Base-by-base conservation (phyloP, 495 filamentous ascomycete species). In the Mytilinidion resinicola region DNA sequence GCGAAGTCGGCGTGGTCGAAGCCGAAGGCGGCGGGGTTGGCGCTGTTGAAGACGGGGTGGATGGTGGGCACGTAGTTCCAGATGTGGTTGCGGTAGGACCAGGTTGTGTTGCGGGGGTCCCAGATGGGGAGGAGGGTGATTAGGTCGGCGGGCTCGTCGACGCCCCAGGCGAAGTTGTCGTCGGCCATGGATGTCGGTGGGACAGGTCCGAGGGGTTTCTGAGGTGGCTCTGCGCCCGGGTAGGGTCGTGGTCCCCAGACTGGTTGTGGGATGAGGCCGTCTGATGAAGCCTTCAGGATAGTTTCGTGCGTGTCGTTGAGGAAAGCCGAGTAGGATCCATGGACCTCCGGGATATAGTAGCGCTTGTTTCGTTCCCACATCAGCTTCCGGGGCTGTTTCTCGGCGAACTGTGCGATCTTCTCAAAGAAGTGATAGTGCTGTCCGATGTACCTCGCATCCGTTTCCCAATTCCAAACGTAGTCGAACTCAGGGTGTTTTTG, bases 391-490 rank as follows among this genome's bases (percentile, higher is more conserved):
- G 87, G 87, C 63, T 87, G 82, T 39, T 75, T 72, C 61, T 71
- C 74, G 10, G 79, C 80, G 69, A 88, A 90, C 1, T 77, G 61
- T 10, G 71, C 63, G 11, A 88, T 61, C 53, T 78, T 80, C 59
- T 83, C 80, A 15, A 90, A 72, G 48, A 88, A 77, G 61, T 88
- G 80, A 67, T 89, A 89, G 67, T 82, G 76, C 58, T 90, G 82
- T 9, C 86, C 86, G 0, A 81, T 86, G 55, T 82, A 80, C 19
- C 88, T 80, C n/a, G 79, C 79, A 65, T 90, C 86, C 67, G 86
- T 78, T 61, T 89, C 86, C 77, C 85, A 84, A 66, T 90, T 89
- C 87, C 86, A 90, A 53, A 87, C 77, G 63, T 77, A 87, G 53
- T 87, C 85, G 57, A 87, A 90, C 56, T 88, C 80, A 0, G 85